Percentiles rank a stretch among this genome's conserved stretches.
phyloP scores from a whole-genome alignment of 345 rosid species.

The Balakata baccata region DNA sequence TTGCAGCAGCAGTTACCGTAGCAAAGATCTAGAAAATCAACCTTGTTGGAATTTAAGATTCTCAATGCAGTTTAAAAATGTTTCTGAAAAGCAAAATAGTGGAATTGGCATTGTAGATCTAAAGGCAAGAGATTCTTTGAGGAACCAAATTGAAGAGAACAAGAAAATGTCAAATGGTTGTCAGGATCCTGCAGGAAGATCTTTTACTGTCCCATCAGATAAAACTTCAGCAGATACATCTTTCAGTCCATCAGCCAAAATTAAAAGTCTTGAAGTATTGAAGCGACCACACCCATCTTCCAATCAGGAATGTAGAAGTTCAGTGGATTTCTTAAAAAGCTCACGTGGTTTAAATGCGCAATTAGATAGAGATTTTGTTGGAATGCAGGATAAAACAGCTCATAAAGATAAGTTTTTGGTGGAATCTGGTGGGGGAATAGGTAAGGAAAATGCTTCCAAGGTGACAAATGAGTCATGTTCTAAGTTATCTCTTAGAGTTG shows the following conservation, averaged over 20 bases:
- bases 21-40: constrained; percentile 13
- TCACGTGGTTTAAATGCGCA: constrained; percentile 12
- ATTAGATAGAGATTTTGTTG: constrained; percentile 18
- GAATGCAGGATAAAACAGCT: constrained; percentile 21
- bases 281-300: constrained; percentile 32
- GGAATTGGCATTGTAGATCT: constrained; percentile 17
- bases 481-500: constrained; percentile 26
- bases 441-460: constrained; percentile 27
- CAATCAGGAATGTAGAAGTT: constrained; percentile 30
- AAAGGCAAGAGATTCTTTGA: constrained; percentile 15
- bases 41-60: constrained; percentile 31
- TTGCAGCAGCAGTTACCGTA: constrained; percentile 19
- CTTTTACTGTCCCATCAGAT: constrained; percentile 25
- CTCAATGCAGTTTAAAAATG: constrained; percentile 39
- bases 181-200: constrained; percentile 21
- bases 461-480: constrained; percentile 37
- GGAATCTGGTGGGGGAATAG: constrained; percentile 25
- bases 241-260: constrained; percentile 20
- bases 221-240: constrained; percentile 25
- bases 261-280: constrained; percentile 25
- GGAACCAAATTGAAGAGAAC: constrained; percentile 26
- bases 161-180: constrained; percentile 19
- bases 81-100: constrained; percentile 26
- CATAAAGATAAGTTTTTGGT: constrained; percentile 20
- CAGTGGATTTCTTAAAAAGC: constrained; percentile 18